Evolutionary conservation across 179 eudicot genomes (phyloP).

Genomic region (Camellia oleifera): DNA sequence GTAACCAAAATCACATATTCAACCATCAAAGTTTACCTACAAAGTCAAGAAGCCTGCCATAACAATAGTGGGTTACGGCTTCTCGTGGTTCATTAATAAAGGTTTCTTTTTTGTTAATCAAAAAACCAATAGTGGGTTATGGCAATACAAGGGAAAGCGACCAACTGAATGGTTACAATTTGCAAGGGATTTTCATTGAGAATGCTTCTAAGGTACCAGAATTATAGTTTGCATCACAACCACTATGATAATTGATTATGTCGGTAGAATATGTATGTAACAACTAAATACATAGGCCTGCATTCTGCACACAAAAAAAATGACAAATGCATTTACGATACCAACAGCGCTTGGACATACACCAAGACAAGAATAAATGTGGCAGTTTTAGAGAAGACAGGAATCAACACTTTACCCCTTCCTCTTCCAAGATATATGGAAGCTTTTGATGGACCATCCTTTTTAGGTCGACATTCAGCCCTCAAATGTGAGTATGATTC

Average conservation of each 20-base stretch:
- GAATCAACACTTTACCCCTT: constrained; percentile 46
- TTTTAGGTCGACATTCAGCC: constrained; percentile 60
- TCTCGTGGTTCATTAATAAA: too few species aligned
- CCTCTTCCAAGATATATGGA: constrained; percentile 76
- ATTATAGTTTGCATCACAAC: neutral
- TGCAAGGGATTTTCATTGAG: neutral
- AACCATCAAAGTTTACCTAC: neutral
- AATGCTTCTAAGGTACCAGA: neutral
- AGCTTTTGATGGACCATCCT: constrained; percentile 75
- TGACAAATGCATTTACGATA: neutral
- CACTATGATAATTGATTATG: neutral
- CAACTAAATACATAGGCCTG: neutral
- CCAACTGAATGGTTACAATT: neutral
- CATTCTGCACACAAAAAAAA: neutral
- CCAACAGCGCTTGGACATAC: neutral
- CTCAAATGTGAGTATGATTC: constrained; percentile 89
- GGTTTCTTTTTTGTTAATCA: too few species aligned
- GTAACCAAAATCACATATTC: too few species aligned
- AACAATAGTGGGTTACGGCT: neutral
- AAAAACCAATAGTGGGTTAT: neutral
- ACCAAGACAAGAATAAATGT: neutral
- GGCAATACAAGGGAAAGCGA: neutral
- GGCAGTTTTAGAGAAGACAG: neutral
- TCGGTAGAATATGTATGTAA: neutral
- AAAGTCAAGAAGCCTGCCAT: neutral